These are phyloP conservation scores for Camellia japonica DNA, from an alignment of 148 eudicot genomes.

Conservation along the genomic window DNA sequence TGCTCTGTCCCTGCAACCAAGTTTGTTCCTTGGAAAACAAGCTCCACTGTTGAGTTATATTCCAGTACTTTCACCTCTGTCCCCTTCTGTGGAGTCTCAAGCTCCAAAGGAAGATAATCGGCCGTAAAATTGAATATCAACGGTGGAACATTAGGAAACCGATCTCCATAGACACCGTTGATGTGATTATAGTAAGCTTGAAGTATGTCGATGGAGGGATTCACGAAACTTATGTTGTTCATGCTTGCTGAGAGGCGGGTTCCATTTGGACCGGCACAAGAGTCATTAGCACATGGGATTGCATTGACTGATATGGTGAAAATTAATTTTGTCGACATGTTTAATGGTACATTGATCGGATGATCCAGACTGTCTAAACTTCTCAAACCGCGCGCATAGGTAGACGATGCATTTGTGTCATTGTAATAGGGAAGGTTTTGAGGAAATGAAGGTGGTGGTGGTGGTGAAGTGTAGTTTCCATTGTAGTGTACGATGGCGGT, in stretches of 20 bases:
- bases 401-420: slow-evolving; percentile 13
- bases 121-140: slow-evolving; percentile 19
- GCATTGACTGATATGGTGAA: slow-evolving; percentile 16
- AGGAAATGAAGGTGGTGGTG: not conserved
- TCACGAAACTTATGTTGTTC: slow-evolving; percentile 21
- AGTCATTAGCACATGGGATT: slow-evolving; percentile 8
- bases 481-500: slow-evolving; percentile 13
- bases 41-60: slow-evolving; percentile 16
- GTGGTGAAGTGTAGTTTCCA: not conserved
- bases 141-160: slow-evolving; percentile 17
- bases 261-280: slow-evolving; percentile 16
- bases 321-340: slow-evolving; percentile 6
- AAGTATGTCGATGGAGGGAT: slow-evolving; percentile 19
- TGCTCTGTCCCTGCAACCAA: slow-evolving; percentile 20
- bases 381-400: slow-evolving; percentile 8
- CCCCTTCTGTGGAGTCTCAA: not conserved
- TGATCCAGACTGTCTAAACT: slow-evolving; percentile 10
- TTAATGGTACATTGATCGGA: slow-evolving; percentile 8
- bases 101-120: not conserved
- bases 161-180: slow-evolving; percentile 18
- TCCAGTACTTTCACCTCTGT: slow-evolving; percentile 19
- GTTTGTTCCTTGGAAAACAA: slow-evolving; percentile 23
- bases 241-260: slow-evolving; percentile 14
- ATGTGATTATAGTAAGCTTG: slow-evolving; percentile 21
- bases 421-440: slow-evolving; percentile 12